Base-by-base conservation (phyloP, 352 stramenopile genomes). In the Pilasporangium apinafurcum region DNA sequence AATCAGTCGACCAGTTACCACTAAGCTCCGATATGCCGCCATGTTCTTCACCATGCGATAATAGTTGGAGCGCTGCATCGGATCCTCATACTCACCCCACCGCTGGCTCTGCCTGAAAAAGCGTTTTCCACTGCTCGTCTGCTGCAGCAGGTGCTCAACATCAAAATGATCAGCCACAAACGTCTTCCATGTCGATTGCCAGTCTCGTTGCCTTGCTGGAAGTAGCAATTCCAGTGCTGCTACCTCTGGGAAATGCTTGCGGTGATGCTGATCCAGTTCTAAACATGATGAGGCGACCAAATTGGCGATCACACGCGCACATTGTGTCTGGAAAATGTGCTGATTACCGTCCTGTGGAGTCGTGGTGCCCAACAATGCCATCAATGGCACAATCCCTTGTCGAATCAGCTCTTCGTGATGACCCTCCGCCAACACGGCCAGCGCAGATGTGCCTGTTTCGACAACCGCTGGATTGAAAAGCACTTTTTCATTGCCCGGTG, bases 221-320 rank as follows among this genome's bases (percentile, higher is more conserved):
- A 48, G 20, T 17, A 48, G n/a, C 14, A 51, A 18, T 24, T 6
- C 20, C 20, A 24, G 22, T n/a, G 16, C 8, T 44, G 16, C 20
- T 31, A 35, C 28, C 28, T 21, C 36, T 30, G 50, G 22, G 17
- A 37, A 22, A 51, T 57, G 24, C 8, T 30, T 25, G 12, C 26
- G 13, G 8, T 26, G 26, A 8, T 30, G 30, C 28, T 25, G 27
- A 31, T 70, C 55, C 13, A 86, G 55, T 13, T 70, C 51, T 14
- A 62, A 53, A 14, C 70, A 81, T 37, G 68, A 86, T 0, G 64
- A 55, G 2, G 79, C 76, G 1, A 83, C 61, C 2, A 91, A 44
- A 39, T 93, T 93, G 5, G 82, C 77, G 37, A 93, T 37, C n/a
- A 91, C 72, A 6, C 78, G 73, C 31, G 79, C 73, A 20, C 82